Evolutionary conservation across 306 rosid species (phyloP).

Genomic region (Cucurbita pepo): DNA sequence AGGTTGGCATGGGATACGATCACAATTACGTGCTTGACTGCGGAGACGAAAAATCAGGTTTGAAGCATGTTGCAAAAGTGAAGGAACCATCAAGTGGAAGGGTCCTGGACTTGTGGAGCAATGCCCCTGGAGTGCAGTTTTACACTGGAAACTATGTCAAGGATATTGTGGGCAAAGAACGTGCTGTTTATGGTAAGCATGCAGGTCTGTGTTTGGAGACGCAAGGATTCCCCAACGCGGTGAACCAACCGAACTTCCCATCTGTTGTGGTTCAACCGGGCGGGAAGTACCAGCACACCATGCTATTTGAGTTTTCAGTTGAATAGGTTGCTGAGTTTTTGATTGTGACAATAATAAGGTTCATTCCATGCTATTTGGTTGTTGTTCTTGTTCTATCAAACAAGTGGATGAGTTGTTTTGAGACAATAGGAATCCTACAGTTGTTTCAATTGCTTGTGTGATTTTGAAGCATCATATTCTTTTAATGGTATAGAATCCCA

Average conservation of each 20-base stretch:
- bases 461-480: background rate
- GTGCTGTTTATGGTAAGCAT: constrained; percentile 63
- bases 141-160: constrained; percentile 77
- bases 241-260: constrained; percentile 4
- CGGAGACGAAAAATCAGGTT: constrained; percentile 39
- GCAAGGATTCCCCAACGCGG: constrained; percentile 75
- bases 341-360: background rate
- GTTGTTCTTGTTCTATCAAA: background rate
- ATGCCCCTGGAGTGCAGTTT: constrained; percentile 80
- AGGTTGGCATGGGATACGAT: constrained; percentile 77
- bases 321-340: constrained; percentile 17
- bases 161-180: constrained; percentile 54
- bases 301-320: constrained; percentile 76
- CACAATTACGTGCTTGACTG: constrained; percentile 74
- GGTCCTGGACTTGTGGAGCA: constrained; percentile 77
- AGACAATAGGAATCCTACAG: background rate
- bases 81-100: constrained; percentile 71
- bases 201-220: constrained; percentile 87
- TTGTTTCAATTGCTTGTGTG: background rate
- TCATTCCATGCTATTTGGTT: background rate
- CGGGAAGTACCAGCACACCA: constrained; percentile 60
- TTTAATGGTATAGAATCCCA: background rate
- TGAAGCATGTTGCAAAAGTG: constrained; percentile 73
- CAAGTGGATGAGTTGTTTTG: background rate
- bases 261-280: constrained; percentile 57